These are phyloP conservation scores for Verticillium albo-atrum DNA, from an alignment of 2,329 filamentous ascomycete genomes.

Conservation along the genomic window DNA sequence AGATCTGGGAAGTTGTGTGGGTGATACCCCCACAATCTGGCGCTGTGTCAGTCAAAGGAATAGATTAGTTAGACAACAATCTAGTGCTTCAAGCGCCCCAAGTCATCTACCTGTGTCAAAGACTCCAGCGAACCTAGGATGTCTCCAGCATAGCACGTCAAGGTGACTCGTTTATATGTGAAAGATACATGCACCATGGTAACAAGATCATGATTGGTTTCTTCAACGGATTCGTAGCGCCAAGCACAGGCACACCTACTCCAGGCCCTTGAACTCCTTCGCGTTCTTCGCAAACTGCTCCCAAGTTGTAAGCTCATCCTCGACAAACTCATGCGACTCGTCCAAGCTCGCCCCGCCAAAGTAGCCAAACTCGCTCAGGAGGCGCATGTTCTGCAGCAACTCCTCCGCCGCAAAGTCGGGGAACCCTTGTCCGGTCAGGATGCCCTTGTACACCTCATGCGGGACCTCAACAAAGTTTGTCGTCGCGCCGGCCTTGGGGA, in stretches of 20 bases:
- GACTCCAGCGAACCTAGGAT: too few species aligned
- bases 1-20: neutral
- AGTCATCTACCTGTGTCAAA: too few species aligned
- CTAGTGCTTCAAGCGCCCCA: too few species aligned
- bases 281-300: constrained; percentile 29
- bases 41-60: too few species aligned
- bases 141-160: too few species aligned
- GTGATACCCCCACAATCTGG: too few species aligned
- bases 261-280: constrained; percentile 19
- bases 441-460: constrained; percentile 22
- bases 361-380: constrained; percentile 36
- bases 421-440: neutral
- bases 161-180: too few species aligned
- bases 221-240: too few species aligned
- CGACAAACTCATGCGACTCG: constrained; percentile 24
- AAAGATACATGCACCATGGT: too few species aligned
- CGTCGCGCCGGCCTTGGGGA: constrained; percentile 28
- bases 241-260: neutral
- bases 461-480: constrained; percentile 23
- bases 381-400: constrained; percentile 34
- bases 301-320: constrained; percentile 31
- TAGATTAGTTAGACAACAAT: too few species aligned
- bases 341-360: constrained; percentile 28
- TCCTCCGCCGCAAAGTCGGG: constrained; percentile 25
- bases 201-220: too few species aligned